These are phyloP conservation scores for Magnaporthiopsis poae DNA, from an alignment of 2,329 filamentous ascomycete genomes.

Conservation along the genomic window DNA sequence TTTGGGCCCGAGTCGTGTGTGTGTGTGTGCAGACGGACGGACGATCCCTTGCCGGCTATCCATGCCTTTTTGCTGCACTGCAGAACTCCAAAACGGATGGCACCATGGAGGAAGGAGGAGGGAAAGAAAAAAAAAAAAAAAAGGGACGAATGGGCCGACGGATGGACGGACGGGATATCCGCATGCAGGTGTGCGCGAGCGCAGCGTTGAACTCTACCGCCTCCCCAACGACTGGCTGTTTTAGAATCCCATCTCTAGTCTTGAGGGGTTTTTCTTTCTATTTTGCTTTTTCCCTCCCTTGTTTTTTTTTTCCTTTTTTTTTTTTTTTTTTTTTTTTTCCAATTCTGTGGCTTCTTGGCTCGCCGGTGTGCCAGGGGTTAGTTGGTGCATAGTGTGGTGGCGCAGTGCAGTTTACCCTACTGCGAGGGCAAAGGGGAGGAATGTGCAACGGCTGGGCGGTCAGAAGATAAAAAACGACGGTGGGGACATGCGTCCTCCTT, in stretches of 20 bases:
- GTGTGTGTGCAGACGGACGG: too few species aligned
- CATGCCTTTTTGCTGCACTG: neutral
- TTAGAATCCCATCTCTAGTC: neutral
- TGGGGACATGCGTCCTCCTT: too few species aligned
- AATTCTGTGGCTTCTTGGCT: neutral
- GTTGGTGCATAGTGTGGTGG: neutral
- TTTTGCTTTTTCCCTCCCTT: neutral
- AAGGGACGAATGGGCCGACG: too few species aligned
- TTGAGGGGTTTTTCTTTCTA: neutral
- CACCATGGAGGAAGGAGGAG: neutral
- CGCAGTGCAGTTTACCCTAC: neutral
- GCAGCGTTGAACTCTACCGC: neutral
- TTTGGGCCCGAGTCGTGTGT: neutral
- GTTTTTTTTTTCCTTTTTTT: neutral
- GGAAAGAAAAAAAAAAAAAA: neutral
- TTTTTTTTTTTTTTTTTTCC: neutral
- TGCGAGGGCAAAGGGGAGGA: too few species aligned
- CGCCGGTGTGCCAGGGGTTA: too few species aligned
- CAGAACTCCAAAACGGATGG: neutral
- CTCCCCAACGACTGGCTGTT: too few species aligned
- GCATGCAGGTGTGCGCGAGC: too few species aligned
- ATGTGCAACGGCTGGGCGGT: too few species aligned
- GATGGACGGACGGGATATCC: too few species aligned
- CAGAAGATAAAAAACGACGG: too few species aligned
- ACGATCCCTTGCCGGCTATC: neutral